Percentiles rank a stretch among this genome's conserved stretches.
Evolutionary conservation across 2,329 filamentous ascomycete species (phyloP).

Genomic region (Biscogniauxia mediterranea): DNA sequence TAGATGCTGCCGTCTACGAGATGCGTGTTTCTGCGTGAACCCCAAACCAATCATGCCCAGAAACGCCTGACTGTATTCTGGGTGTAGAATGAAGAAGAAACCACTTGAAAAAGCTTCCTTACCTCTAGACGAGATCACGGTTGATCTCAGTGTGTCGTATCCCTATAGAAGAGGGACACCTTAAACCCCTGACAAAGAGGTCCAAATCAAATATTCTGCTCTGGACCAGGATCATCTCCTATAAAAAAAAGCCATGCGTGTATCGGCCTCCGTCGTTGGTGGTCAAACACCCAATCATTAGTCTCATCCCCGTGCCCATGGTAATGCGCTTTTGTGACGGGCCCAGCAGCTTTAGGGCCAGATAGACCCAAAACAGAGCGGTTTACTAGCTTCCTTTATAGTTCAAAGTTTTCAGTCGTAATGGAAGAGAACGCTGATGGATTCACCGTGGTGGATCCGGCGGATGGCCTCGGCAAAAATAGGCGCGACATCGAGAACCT

Average conservation of each 20-base stretch:
- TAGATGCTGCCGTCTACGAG: slow-evolving; percentile 25
- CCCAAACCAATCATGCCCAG: slow-evolving; percentile 22
- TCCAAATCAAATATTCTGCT: not conserved
- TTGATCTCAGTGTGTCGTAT: slow-evolving; percentile 7
- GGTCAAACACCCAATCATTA: not conserved
- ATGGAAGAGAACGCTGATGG: slow-evolving; percentile 92
- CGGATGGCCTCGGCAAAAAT: slow-evolving; percentile 95
- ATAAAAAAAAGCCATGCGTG: not conserved
- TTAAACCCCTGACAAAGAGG: not conserved
- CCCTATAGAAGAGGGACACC: not conserved
- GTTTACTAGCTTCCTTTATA: not conserved
- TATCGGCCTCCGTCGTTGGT: not conserved
- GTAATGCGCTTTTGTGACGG: not conserved
- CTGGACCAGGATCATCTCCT: not conserved
- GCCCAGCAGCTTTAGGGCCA: not conserved
- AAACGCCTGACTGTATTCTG: slow-evolving; percentile 16
- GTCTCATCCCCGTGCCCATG: not conserved
- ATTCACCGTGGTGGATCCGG: slow-evolving; percentile 95
- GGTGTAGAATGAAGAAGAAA: slow-evolving; percentile 14
- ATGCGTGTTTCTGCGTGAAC: slow-evolving; percentile 22
- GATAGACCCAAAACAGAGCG: not conserved
- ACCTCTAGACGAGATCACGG: slow-evolving; percentile 15
- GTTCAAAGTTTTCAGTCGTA: slow-evolving; percentile 56
- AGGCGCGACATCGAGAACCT: slow-evolving; percentile 85
- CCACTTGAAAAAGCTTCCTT: slow-evolving; percentile 19